These are phyloP conservation scores for Paecilomyces sp. DNA, from an alignment of 2,329 filamentous ascomycete genomes.

Conservation along the genomic window DNA sequence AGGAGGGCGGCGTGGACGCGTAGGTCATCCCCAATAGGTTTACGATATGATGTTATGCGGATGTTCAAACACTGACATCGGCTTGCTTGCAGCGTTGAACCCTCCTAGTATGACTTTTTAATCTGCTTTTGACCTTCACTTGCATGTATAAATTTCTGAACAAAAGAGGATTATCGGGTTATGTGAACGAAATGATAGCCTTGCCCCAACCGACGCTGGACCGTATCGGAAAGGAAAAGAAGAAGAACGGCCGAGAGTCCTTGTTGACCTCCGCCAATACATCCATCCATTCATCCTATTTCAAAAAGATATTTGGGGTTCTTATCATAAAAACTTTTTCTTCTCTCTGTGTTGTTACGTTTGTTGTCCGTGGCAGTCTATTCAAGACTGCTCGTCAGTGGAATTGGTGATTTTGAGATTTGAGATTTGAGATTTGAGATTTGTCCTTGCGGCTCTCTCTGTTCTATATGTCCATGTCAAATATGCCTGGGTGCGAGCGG, in stretches of 20 bases:
- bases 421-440: neutral
- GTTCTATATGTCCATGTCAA: neutral
- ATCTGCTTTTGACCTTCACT: slow-evolving; percentile 21
- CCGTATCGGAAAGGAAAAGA: slow-evolving; percentile 26
- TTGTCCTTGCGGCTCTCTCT: neutral
- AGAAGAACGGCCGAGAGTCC: slow-evolving; percentile 9
- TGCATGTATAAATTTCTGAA: slow-evolving; percentile 31
- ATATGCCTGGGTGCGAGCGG: slow-evolving; percentile 1
- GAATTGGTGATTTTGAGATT: neutral
- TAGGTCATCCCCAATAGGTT: slow-evolving; percentile 29
- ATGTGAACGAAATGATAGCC: slow-evolving; percentile 24
- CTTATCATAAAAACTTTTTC: neutral
- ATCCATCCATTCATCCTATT: neutral
- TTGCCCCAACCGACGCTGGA: slow-evolving; percentile 32
- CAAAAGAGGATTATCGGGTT: slow-evolving; percentile 25
- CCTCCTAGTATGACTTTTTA: slow-evolving; percentile 18
- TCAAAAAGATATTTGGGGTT: neutral
- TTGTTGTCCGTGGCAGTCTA: neutral
- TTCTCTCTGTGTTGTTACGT: neutral
- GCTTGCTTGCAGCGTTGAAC: slow-evolving; percentile 21
- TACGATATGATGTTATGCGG: neutral
- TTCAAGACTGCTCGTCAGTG: neutral
- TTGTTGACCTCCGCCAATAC: neutral
- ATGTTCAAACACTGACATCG: slow-evolving; percentile 9
- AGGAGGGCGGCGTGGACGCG: slow-evolving; percentile 48